Conservation (phyloP, 2,329 filamentous ascomycete species). For the Neoascochyta sp. region DNA sequence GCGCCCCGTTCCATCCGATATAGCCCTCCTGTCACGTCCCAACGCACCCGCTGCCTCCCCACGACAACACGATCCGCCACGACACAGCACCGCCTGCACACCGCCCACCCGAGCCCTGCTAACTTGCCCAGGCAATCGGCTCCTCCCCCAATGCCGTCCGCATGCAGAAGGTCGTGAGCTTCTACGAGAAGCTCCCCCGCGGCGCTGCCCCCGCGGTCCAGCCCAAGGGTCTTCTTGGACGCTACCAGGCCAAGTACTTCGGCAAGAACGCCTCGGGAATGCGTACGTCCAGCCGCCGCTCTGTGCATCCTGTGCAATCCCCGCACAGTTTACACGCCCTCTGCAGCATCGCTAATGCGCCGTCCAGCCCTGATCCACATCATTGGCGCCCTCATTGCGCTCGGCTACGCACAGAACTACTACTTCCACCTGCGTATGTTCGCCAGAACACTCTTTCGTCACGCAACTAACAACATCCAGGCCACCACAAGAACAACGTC, state of each 20-base stretch:
- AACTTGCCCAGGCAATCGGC: conserved; percentile 71
- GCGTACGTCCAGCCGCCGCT: conserved; percentile 62
- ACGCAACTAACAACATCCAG: conserved; percentile 48
- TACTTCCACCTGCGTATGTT: conserved; percentile 98
- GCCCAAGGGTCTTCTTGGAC: conserved; percentile 75
- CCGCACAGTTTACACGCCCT: too few relatives aligned
- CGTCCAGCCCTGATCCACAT: conserved; percentile 78
- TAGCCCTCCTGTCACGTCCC: too few relatives aligned
- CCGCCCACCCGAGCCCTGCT: conserved; percentile 7
- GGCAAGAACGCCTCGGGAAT: conserved; percentile 85
- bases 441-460: conserved; percentile 2
- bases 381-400: conserved; percentile 69
- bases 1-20: too few relatives aligned
- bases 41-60: not conserved
- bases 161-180: conserved; percentile 96
- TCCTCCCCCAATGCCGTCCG: conserved; percentile 91
- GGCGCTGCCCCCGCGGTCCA: conserved; percentile 81
- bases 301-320: not conserved
- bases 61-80: not conserved
- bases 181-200: conserved; percentile 98
- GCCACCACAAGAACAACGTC: conserved; percentile 99
- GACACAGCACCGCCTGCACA: conserved; percentile 1
- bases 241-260: conserved; percentile 87
- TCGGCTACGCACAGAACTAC: conserved; percentile 98
- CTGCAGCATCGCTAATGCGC: conserved; percentile 13